These are phyloP conservation scores for Pseudocercospora ulei DNA, from an alignment of 2,329 filamentous ascomycete species.

Conservation along the genomic window DNA sequence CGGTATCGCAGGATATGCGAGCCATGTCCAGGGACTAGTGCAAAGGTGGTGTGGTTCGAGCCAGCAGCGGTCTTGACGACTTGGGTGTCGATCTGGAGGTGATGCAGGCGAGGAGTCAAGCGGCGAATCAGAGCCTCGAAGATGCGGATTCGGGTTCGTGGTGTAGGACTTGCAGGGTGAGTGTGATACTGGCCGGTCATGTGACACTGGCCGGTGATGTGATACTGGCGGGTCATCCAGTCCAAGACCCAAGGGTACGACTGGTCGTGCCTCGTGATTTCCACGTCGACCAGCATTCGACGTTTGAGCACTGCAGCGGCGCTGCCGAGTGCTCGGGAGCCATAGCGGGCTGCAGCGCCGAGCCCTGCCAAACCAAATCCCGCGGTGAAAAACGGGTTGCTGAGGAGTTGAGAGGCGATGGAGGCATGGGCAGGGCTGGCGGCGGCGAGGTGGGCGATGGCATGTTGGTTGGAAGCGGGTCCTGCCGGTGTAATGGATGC, in stretches of 20 bases:
- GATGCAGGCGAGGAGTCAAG: slow-evolving; percentile 52
- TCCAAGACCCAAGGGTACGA: slow-evolving; percentile 90
- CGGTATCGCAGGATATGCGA: slow-evolving; percentile 78
- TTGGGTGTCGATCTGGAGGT: slow-evolving; percentile 56
- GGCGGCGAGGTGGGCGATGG: slow-evolving; percentile 35
- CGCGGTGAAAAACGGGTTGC: slow-evolving; percentile 48
- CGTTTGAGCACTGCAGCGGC: slow-evolving; percentile 66
- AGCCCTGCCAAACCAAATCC: slow-evolving; percentile 83
- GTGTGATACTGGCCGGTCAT: slow-evolving; percentile 42
- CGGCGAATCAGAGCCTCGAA: slow-evolving; percentile 48
- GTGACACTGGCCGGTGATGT: too few species aligned
- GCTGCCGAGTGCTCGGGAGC: slow-evolving; percentile 64
- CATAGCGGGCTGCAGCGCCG: slow-evolving; percentile 70
- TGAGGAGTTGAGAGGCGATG: slow-evolving; percentile 40
- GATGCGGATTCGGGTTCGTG: slow-evolving; percentile 34
- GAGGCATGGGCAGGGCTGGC: slow-evolving; percentile 33
- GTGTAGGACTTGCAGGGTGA: slow-evolving; percentile 35
- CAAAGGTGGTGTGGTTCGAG: slow-evolving; percentile 67
- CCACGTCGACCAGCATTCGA: slow-evolving; percentile 85
- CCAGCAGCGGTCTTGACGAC: slow-evolving; percentile 55
- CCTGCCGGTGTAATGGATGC: slow-evolving; percentile 15
- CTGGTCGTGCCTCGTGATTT: slow-evolving; percentile 87
- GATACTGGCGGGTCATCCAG: slow-evolving; percentile 65
- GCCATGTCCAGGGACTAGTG: slow-evolving; percentile 83
- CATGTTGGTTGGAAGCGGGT: slow-evolving; percentile 25